Base-by-base conservation (phyloP, 23 red algal species). In the Gracilaria vermiculophylla region DNA sequence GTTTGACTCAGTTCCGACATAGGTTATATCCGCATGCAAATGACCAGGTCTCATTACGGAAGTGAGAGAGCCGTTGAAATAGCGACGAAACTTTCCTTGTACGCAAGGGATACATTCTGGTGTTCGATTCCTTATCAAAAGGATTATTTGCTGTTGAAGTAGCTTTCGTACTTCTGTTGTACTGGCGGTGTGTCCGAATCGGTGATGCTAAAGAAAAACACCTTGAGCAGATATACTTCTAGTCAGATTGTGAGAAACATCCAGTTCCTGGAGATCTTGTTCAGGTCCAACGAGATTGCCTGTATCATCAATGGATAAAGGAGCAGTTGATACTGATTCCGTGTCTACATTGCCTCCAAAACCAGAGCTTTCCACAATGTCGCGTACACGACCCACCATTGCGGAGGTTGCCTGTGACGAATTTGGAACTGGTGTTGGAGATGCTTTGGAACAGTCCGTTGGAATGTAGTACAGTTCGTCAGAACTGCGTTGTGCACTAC, bases 391-490 rank as follows among this genome's bases (percentile, higher is more conserved):
- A 64, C 7, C 58, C 58, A 64, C 10, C 58, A 64, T n/a, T n/a
- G n/a, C 58, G 10, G 14, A 5, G 7, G 14, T 14, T 7, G 32
- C 15, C 32, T 64, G 58, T 14, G 58, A n/a, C n/a, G n/a, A n/a
- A n/a, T n/a, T n/a, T n/a, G n/a, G n/a, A n/a, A n/a, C 10, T 32
- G 7, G 58, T 9, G 58, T 9, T 64, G 15, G 32, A 5, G 15
- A 9, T 64, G 58, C 5, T 64, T 14, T 8, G 58, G 58, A 64
- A 14, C 58, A 51, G n/a, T 78, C 15, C 10, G 0, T 8, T 24
- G 78, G 37, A n/a, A 82, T 82, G 24, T 82, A 64, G 55, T 82
- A 45, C 0, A 41, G 52, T 0, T 53, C 78, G 36, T 61, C 54
- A 64, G 27, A 16, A 7, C 64, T 41, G 33, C 58, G 62, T 11